Conservation (phyloP, 345 rosid species). For the Mangifera indica region DNA sequence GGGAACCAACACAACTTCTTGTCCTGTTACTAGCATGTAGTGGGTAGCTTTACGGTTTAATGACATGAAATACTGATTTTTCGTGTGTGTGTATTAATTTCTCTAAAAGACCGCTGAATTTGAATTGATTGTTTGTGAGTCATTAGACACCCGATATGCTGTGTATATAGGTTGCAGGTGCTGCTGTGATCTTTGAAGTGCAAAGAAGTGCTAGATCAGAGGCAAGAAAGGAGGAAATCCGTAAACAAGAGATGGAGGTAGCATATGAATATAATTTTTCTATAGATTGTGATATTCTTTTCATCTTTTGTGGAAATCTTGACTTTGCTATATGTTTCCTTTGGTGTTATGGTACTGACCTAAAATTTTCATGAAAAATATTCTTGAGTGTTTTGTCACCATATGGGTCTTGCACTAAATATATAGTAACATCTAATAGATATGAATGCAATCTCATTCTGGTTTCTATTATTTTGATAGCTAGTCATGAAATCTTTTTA, state of each 20-base stretch:
- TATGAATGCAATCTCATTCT: background rate
- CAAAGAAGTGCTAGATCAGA: conserved; percentile 91
- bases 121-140: conserved; percentile 11
- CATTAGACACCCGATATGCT: conserved; percentile 14
- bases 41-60: background rate
- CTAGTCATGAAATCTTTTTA: background rate
- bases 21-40: conserved; percentile 1
- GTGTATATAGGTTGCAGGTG: conserved; percentile 72
- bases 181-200: conserved; percentile 74
- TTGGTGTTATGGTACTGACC: background rate
- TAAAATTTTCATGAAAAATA: background rate
- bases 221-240: conserved; percentile 76
- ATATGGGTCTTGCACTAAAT: background rate
- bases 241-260: conserved; percentile 77
- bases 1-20: conserved; percentile 9
- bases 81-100: background rate
- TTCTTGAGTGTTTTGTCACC: conserved; percentile 10
- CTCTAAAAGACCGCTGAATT: background rate
- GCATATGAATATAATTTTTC: conserved; percentile 3
- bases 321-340: conserved; percentile 1
- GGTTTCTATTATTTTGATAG: background rate
- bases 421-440: background rate
- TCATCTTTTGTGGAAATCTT: background rate
- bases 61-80: conserved; percentile 5
- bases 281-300: background rate